Evolutionary conservation across 208 protist species (phyloP).

Genomic region (Balamuthia mandrillaris): DNA sequence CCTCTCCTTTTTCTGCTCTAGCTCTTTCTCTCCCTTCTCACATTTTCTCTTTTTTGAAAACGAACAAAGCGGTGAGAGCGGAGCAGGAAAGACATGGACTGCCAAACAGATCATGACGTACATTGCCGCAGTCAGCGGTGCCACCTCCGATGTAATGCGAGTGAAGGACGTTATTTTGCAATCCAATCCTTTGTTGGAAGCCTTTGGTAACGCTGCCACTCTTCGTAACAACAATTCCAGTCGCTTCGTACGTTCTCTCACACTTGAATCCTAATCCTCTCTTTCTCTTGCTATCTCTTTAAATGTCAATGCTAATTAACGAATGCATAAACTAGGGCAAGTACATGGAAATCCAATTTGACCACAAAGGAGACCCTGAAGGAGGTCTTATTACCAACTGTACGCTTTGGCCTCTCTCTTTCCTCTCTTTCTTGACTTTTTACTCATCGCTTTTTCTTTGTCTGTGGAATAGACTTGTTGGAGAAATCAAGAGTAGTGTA

Average conservation of each 20-base stretch:
- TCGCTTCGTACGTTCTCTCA: neutral
- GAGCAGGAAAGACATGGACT: conserved; percentile 86
- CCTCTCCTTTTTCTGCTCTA: neutral
- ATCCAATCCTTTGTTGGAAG: conserved; percentile 59
- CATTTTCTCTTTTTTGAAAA: neutral
- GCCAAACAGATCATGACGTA: conserved; percentile 74
- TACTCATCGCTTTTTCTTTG: neutral
- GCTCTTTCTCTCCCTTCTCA: neutral
- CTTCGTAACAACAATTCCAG: neutral
- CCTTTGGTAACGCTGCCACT: conserved; percentile 51
- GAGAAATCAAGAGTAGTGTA: conserved; percentile 63
- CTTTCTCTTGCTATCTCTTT: neutral
- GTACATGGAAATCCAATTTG: conserved; percentile 72
- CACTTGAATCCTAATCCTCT: neutral
- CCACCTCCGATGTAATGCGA: conserved; percentile 62
- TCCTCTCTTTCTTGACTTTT: neutral
- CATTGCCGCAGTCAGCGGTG: conserved; percentile 35
- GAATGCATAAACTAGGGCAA: conserved; percentile 69
- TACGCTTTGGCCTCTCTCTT: neutral
- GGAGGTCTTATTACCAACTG: conserved; percentile 60
- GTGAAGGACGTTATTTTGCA: conserved; percentile 86
- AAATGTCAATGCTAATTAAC: conserved; percentile 64
- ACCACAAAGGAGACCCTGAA: conserved; percentile 49
- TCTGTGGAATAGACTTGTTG: neutral
- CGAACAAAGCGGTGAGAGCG: conserved; percentile 80